Base-by-base conservation (phyloP, 768 basidiomycete species). In the Gelatoporia subvermispora region DNA sequence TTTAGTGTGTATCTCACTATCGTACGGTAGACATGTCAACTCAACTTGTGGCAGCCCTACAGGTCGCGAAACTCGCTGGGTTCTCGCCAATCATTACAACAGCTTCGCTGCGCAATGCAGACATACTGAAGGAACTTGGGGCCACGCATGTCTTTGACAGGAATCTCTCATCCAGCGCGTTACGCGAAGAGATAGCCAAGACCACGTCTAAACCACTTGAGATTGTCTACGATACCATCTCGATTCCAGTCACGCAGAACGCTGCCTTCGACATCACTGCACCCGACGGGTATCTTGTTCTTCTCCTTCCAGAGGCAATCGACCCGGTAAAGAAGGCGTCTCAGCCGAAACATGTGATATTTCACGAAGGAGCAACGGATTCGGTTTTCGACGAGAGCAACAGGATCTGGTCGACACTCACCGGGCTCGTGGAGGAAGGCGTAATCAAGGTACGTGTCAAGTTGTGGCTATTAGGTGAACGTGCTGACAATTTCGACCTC, bases 1-100 rank as follows among this genome's bases (percentile, higher is more conserved):
- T 65, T 53, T 17, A 68, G 71, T 71, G 39, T 24, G 34, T 56
- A n/a, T 20, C 21, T 13, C 36, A 28, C 45, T 10, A 37, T 34
- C 13, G 28, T 31, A 31, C 13, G 13, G 28, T 13, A 13, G 5
- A 31, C 28, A 31, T 7, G 28, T 31, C 28, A 31, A 31, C 13
- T 31, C 7, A 31, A 5, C 5, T 31, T 13, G 7, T 4, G 24
- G 16, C 41, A 57, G 53, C 36, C 23, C 50, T 53, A 23, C 55
- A 54, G 40, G 41, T 57, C 31, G 55, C 55, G 2, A 45, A 41
- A 18, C 49, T 54, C 18, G 51, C 55, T 4, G 55, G 53, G 2
- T 48, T 54, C 49, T 25, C 18, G 10, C 51, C 55, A 15, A 56
- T 56, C 47, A 45, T 56, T 20, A 25, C 45, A 17, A 55, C 53